Conservation (phyloP, 1,284 basidiomycete genomes). For the Cryptococcus depauperatus region DNA sequence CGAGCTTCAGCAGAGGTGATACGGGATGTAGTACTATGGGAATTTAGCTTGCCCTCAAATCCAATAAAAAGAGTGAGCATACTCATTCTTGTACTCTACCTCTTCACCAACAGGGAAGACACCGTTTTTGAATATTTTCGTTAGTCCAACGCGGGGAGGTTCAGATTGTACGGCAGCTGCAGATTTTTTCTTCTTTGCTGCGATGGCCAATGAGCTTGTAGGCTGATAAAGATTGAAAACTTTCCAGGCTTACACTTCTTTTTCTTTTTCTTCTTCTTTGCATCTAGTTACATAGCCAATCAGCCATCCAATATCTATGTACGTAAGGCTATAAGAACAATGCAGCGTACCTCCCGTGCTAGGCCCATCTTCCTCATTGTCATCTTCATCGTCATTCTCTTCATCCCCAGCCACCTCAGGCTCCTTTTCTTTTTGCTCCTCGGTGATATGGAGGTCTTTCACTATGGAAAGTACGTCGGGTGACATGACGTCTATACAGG, state of each 20-base stretch:
- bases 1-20: slow-evolving; percentile 86
- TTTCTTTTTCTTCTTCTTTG: slow-evolving; percentile 86
- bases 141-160: slow-evolving; percentile 83
- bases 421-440: slow-evolving; percentile 16
- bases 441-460: slow-evolving; percentile 25
- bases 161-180: slow-evolving; percentile 60
- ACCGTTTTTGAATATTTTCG: slow-evolving; percentile 79
- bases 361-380: slow-evolving; percentile 25
- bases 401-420: slow-evolving; percentile 17
- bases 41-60: neutral
- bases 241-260: slow-evolving; percentile 55
- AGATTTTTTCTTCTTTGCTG: slow-evolving; percentile 64
- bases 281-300: slow-evolving; percentile 12
- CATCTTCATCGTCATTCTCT: slow-evolving; percentile 40
- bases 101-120: slow-evolving; percentile 87
- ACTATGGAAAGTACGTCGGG: slow-evolving; percentile 29
- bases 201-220: neutral
- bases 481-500: slow-evolving; percentile 14
- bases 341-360: slow-evolving; percentile 11
- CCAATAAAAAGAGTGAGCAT: slow-evolving; percentile 14
- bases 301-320: neutral
- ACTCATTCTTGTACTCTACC: slow-evolving; percentile 84
- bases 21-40: slow-evolving; percentile 67
- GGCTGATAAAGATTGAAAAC: neutral
- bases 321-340: neutral